Evolutionary conservation across 192 early-diverging fungal species (phyloP).

Genomic region (Dissophora ornata): DNA sequence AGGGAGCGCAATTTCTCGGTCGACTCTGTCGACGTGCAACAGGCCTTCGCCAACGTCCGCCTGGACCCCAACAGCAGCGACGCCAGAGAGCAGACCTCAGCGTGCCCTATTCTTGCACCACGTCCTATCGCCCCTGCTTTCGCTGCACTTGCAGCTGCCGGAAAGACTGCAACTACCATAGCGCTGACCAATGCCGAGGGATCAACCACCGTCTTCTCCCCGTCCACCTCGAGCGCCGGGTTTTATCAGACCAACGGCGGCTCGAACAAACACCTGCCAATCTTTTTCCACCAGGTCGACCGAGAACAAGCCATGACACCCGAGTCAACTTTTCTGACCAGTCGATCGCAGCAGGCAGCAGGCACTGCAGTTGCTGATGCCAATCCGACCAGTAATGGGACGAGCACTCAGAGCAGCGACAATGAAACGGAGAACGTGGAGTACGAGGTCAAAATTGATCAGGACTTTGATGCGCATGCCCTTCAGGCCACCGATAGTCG

Average conservation of each 20-base stretch:
- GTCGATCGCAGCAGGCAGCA: constrained; percentile 4
- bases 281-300: constrained; percentile 44
- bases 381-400: neutral
- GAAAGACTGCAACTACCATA: neutral
- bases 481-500: constrained; percentile 32
- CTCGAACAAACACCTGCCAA: constrained; percentile 49
- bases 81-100: constrained; percentile 5
- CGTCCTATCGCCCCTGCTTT: constrained; percentile 27
- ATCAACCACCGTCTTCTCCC: constrained; percentile 3
- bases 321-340: constrained; percentile 31
- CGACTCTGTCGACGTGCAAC: constrained; percentile 38
- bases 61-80: constrained; percentile 10
- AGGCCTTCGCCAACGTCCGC: constrained; percentile 23
- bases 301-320: constrained; percentile 50
- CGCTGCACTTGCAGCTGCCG: neutral
- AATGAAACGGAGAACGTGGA: constrained; percentile 39
- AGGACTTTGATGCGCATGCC: constrained; percentile 57
- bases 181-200: constrained; percentile 2
- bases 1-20: constrained; percentile 43
- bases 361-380: neutral
- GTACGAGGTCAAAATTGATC: constrained; percentile 61
- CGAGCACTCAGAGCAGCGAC: constrained; percentile 7
- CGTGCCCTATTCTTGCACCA: constrained; percentile 35
- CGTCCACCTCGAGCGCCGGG: constrained; percentile 3
- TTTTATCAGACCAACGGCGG: constrained; percentile 29